phyloP scores from a whole-genome alignment of 169 alveolate species.

The Cryptosporidium tyzzeri region DNA sequence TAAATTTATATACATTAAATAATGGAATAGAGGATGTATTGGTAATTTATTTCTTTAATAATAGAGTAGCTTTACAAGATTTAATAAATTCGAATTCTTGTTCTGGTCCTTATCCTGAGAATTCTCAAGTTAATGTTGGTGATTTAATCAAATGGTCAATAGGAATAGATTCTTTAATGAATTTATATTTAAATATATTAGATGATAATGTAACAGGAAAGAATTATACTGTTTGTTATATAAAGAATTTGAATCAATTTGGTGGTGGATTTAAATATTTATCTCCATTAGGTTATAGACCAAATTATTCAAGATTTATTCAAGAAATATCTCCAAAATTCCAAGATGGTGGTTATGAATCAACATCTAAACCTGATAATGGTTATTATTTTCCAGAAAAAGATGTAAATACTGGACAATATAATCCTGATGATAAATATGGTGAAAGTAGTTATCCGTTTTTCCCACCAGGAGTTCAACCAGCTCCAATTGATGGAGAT shows the following conservation, averaged over 20 bases:
- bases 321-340: background rate
- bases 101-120: slow-evolving; percentile 35
- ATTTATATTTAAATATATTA: slow-evolving; percentile 5
- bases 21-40: background rate
- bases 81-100: background rate
- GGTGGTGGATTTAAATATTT: background rate
- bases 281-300: slow-evolving; percentile 54
- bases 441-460: slow-evolving; percentile 4
- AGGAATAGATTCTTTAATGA: slow-evolving; percentile 10
- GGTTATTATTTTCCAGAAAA: slow-evolving; percentile 48
- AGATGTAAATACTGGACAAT: background rate
- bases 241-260: background rate
- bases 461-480: slow-evolving; percentile 41
- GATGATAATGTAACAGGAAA: background rate
- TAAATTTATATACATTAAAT: slow-evolving; percentile 7
- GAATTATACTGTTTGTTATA: slow-evolving; percentile 6
- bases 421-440: slow-evolving; percentile 23
- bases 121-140: background rate
- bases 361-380: background rate
- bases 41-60: background rate
- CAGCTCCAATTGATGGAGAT: slow-evolving; percentile 49
- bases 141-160: slow-evolving; percentile 29
- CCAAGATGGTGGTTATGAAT: slow-evolving; percentile 30
- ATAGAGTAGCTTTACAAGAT: slow-evolving; percentile 37
- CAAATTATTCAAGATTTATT: background rate